Base-by-base conservation (phyloP, 306 rosid genomes). In the Glycine latifolia region DNA sequence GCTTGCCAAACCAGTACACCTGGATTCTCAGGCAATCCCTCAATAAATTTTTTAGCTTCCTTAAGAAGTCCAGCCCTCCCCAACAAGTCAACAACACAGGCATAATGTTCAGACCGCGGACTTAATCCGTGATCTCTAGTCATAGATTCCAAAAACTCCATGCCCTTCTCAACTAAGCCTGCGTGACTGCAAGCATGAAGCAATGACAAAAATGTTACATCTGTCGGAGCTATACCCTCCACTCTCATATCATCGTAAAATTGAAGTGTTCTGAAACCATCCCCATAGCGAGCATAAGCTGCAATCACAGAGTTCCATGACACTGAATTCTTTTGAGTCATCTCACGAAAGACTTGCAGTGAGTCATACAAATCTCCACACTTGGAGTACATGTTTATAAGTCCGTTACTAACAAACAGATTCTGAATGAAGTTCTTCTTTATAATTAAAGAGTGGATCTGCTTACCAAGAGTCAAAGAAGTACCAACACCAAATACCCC, bases 251-350 rank as follows among this genome's bases (percentile, higher is more conserved):
- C 81, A 83, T 91, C 89, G 31, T 91, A 91, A 77, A 89, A 74
- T 67, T 81, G 81, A 71, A 95, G 88, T 33, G 97, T 97, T 79
- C 66, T 89, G 52, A 44, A 75, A 83, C 88, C 92, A 80, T 92
- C 88, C 65, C 98, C 98, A 44, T 95, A 94, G 69, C 95, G 95
- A 12, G 97, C 95, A 77, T 88, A 90, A 50, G 97, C 94, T 43
- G 97, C 95, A 67, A 95, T 95, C 88, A 91, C 79, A 46, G 98
- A 92, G 81, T 95, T 95, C 97, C 98, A 92, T 6, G 97, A 89
- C 67, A 95, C 73, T 1, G 90, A 80, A 85, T 90, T 92, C 87
- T 81, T 89, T 49, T 81, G 85, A 63, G 84, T 81, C 92, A 90
- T 90, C 43, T 80, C 82, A 78, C 67, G 31, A 75, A 91, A 95